phyloP scores from a whole-genome alignment of 768 basidiomycete genomes.

The Rickenella mellea region DNA sequence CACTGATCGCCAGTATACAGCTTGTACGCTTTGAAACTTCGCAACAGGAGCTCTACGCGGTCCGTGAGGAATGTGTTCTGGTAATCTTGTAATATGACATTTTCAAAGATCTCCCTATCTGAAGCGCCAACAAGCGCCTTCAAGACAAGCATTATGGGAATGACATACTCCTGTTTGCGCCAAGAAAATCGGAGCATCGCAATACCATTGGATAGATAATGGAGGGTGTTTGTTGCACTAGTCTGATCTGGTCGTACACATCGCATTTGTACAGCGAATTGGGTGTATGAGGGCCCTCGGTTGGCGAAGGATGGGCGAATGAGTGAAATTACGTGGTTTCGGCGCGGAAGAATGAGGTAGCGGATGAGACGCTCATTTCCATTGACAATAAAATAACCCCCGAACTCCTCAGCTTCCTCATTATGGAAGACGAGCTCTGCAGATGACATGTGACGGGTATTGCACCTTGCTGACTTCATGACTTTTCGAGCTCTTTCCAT shows the following conservation, averaged over 20 bases:
- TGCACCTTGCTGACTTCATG: conserved; percentile 79
- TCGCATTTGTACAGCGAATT: conserved; percentile 90
- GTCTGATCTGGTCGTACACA: conserved; percentile 92
- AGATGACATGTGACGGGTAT: conserved; percentile 78
- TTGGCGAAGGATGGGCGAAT: conserved; percentile 85
- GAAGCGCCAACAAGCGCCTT: conserved; percentile 88
- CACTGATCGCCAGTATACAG: conserved; percentile 86
- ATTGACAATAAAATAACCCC: conserved; percentile 97
- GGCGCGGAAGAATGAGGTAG: conserved; percentile 90
- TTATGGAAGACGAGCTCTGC: conserved; percentile 80
- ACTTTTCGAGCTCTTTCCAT: neutral
- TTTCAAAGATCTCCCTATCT: conserved; percentile 95
- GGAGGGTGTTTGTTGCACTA: conserved; percentile 89
- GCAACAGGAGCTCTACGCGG: conserved; percentile 85
- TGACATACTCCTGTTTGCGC: conserved; percentile 97
- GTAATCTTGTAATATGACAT: conserved; percentile 93
- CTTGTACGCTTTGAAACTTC: conserved; percentile 91
- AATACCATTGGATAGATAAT: conserved; percentile 92
- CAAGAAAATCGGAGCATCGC: conserved; percentile 96
- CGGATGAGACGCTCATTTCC: conserved; percentile 98
- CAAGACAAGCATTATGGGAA: conserved; percentile 93
- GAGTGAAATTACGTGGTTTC: conserved; percentile 92
- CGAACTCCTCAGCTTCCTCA: conserved; percentile 98
- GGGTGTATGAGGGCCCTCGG: conserved; percentile 91
- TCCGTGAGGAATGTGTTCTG: conserved; percentile 96